Percentiles rank a stretch among this genome's conserved stretches.
Evolutionary conservation across 1,284 basidiomycete genomes (phyloP).

Genomic region (Moesziomyces sp.): DNA sequence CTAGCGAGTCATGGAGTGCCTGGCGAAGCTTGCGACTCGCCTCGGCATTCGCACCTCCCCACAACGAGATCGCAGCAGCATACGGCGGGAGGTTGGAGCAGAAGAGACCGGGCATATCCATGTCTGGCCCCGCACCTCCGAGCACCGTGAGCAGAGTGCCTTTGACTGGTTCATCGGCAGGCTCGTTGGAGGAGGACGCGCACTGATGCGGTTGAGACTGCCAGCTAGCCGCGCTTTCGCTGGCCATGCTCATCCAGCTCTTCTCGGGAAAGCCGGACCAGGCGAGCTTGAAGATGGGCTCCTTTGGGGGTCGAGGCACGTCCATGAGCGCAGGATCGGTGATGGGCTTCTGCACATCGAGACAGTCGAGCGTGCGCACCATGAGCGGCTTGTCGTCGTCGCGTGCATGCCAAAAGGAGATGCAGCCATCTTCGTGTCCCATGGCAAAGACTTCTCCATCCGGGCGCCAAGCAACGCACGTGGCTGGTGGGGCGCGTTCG

Average conservation of each 20-base stretch:
- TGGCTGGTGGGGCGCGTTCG: slow-evolving; percentile 79
- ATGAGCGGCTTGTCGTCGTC: slow-evolving; percentile 83
- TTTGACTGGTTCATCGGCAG: slow-evolving; percentile 8
- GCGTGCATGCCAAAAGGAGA: slow-evolving; percentile 86
- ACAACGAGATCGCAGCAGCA: slow-evolving; percentile 71
- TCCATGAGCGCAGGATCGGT: slow-evolving; percentile 21
- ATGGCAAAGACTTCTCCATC: slow-evolving; percentile 72
- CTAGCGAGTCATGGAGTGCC: slow-evolving; percentile 41
- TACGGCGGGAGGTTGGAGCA: slow-evolving; percentile 80
- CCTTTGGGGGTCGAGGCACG: slow-evolving; percentile 64
- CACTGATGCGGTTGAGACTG: slow-evolving; percentile 27
- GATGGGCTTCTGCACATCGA: slow-evolving; percentile 59
- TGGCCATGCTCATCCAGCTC: slow-evolving; percentile 55
- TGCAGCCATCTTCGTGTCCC: slow-evolving; percentile 85
- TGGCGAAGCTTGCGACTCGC: slow-evolving; percentile 68
- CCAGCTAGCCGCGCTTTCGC: slow-evolving; percentile 45
- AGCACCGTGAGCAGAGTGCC: slow-evolving; percentile 75
- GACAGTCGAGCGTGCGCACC: slow-evolving; percentile 71
- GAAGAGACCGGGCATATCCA: slow-evolving; percentile 77
- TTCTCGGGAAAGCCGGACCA: slow-evolving; percentile 72
- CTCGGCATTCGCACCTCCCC: slow-evolving; percentile 68
- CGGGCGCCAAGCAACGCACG: slow-evolving; percentile 76
- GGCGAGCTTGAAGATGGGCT: slow-evolving; percentile 87
- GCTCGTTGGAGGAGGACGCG: slow-evolving; percentile 12
- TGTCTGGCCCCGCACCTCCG: slow-evolving; percentile 73